These are phyloP conservation scores for Entomortierella lignicola DNA, from an alignment of 192 early-diverging fungal species.

Conservation along the genomic window DNA sequence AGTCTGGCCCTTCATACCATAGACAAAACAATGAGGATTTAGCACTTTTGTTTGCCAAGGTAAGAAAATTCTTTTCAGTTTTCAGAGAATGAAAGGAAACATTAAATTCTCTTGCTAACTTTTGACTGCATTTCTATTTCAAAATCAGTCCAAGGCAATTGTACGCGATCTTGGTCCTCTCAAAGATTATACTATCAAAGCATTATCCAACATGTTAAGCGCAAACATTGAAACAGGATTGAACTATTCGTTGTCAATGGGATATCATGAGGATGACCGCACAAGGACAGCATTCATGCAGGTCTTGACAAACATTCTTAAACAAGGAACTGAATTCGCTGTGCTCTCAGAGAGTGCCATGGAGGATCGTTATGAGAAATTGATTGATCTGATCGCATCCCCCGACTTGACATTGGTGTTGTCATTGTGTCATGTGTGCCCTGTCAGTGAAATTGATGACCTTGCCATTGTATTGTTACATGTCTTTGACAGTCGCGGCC, in stretches of 20 bases:
- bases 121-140: neutral
- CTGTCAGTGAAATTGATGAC: conserved; percentile 90
- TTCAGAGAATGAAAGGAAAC: too few species aligned
- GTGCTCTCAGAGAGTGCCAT: conserved; percentile 80
- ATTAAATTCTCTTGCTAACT: neutral
- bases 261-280: conserved; percentile 91
- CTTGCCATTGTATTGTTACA: conserved; percentile 80
- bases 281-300: conserved; percentile 92
- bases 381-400: conserved; percentile 79
- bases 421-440: conserved; percentile 86
- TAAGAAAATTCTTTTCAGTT: too few species aligned
- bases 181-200: conserved; percentile 89
- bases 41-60: conserved; percentile 52
- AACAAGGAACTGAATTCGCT: conserved; percentile 88
- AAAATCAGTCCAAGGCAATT: conserved; percentile 64
- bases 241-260: conserved; percentile 88
- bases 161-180: conserved; percentile 73
- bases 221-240: conserved; percentile 95
- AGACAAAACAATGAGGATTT: conserved; percentile 47
- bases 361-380: conserved; percentile 80
- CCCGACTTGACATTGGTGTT: conserved; percentile 81
- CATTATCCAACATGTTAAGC: conserved; percentile 89
- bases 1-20: conserved; percentile 52
- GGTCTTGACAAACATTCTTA: conserved; percentile 92
- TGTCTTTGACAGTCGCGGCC: conserved; percentile 82